Percentiles rank a stretch among this genome's conserved stretches.
phyloP scores from a whole-genome alignment of 805 yeast species.

The Kazachstania martiniae region DNA sequence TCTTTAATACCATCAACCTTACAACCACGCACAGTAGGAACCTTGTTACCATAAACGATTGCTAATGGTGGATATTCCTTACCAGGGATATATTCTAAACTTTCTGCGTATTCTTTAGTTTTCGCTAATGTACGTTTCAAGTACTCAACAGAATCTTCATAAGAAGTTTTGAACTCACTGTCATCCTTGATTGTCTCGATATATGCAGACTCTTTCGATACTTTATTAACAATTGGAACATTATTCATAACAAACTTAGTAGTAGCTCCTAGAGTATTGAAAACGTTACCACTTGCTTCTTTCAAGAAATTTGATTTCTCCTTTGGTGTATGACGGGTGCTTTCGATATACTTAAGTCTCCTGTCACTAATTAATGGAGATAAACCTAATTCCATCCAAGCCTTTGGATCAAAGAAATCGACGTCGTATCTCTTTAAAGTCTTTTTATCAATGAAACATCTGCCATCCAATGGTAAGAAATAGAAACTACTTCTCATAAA shows the following conservation, averaged over 20 bases:
- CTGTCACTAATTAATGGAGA: slow-evolving; percentile 55
- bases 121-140: slow-evolving; percentile 48
- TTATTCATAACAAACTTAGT: slow-evolving; percentile 6
- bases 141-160: slow-evolving; percentile 53
- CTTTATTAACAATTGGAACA: slow-evolving; percentile 7
- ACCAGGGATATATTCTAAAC: slow-evolving; percentile 42
- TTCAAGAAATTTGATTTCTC: not conserved
- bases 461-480: slow-evolving; percentile 68
- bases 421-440: slow-evolving; percentile 50
- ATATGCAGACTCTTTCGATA: slow-evolving; percentile 3
- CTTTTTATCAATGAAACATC: slow-evolving; percentile 54
- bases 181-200: slow-evolving; percentile 3
- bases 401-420: slow-evolving; percentile 70
- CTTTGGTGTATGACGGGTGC: slow-evolving; percentile 3
- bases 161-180: slow-evolving; percentile 21
- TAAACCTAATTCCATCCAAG: slow-evolving; percentile 67
- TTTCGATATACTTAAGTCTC: slow-evolving; percentile 10
- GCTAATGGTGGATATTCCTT: slow-evolving; percentile 75
- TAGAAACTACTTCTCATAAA: slow-evolving; percentile 78
- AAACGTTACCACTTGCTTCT: not conserved
- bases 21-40: slow-evolving; percentile 81
- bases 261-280: slow-evolving; percentile 3
- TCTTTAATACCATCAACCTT: slow-evolving; percentile 51
- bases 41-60: slow-evolving; percentile 65
- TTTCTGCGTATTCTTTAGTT: slow-evolving; percentile 47